These are phyloP conservation scores for Luffa acutangula DNA, from an alignment of 306 rosid species.

Conservation along the genomic window DNA sequence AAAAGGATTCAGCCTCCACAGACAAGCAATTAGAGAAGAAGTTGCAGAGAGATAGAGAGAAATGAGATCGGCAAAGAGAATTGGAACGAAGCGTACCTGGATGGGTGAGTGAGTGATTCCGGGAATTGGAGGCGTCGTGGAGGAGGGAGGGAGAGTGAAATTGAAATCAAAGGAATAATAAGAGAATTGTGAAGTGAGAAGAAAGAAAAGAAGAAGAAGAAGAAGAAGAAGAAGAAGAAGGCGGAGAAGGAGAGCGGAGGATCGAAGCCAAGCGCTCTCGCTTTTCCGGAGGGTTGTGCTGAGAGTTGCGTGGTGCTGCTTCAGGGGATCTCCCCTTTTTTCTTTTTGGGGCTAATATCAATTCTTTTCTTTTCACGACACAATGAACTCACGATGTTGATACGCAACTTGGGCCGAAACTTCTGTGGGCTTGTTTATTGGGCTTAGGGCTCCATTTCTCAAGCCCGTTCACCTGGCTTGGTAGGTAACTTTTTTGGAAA, in stretches of 20 bases:
- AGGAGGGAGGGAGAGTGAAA: background rate
- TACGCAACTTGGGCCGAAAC: background rate
- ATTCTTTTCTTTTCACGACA: background rate
- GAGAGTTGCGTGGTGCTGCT: background rate
- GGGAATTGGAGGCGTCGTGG: background rate
- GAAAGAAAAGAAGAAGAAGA: background rate
- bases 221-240: background rate
- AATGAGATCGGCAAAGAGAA: background rate
- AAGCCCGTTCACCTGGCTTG: background rate
- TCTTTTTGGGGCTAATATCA: background rate
- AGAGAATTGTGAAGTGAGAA: background rate
- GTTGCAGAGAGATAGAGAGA: background rate
- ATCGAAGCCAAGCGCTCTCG: conserved; percentile 3
- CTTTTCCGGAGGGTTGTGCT: background rate
- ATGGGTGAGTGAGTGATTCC: background rate
- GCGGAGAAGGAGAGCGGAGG: conserved; percentile 2
- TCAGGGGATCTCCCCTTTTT: background rate
- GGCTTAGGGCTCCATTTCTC: background rate
- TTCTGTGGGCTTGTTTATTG: background rate
- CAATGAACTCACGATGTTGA: background rate
- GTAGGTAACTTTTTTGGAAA: too few relatives aligned
- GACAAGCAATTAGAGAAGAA: background rate
- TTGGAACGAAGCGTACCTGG: background rate
- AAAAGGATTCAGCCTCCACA: background rate
- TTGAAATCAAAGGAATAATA: background rate